phyloP scores from a whole-genome alignment of 352 stramenopile species.

The Hyaloperonospora arabidopsidis region DNA sequence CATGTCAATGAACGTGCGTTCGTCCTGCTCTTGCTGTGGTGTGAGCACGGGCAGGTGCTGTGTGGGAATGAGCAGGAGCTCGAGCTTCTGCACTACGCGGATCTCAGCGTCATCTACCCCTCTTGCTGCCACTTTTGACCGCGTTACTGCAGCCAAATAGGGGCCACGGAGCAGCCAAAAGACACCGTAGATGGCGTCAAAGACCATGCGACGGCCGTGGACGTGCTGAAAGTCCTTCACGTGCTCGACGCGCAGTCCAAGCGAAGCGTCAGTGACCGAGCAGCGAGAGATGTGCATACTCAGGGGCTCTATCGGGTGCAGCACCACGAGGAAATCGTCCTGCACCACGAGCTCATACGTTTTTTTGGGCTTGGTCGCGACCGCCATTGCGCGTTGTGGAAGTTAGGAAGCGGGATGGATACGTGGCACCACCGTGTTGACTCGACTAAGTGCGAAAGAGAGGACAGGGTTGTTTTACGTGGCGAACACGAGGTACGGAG shows the following conservation, averaged over 20 bases:
- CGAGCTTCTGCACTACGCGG: conserved; percentile 47
- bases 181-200: conserved; percentile 76
- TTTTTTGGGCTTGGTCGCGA: conserved; percentile 22
- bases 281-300: conserved; percentile 45
- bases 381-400: conserved; percentile 12
- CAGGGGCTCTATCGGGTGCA: conserved; percentile 40
- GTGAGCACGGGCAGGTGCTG: conserved; percentile 46
- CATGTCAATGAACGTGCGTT: conserved; percentile 55
- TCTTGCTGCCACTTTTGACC: conserved; percentile 48
- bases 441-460: not conserved
- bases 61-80: conserved; percentile 59
- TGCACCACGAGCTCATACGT: conserved; percentile 63
- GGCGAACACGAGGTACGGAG: no score
- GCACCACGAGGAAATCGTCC: conserved; percentile 58
- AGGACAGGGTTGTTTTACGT: no score
- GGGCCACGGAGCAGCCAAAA: conserved; percentile 58
- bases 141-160: conserved; percentile 67
- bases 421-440: not conserved
- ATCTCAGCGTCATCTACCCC: conserved; percentile 50
- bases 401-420: conserved; percentile 1
- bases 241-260: conserved; percentile 53
- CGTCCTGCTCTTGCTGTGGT: conserved; percentile 47
- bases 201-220: conserved; percentile 64
- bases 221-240: conserved; percentile 51
- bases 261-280: conserved; percentile 21